These are phyloP conservation scores for Metschnikowia orientalis DNA, from an alignment of 805 yeast species.

Conservation along the genomic window DNA sequence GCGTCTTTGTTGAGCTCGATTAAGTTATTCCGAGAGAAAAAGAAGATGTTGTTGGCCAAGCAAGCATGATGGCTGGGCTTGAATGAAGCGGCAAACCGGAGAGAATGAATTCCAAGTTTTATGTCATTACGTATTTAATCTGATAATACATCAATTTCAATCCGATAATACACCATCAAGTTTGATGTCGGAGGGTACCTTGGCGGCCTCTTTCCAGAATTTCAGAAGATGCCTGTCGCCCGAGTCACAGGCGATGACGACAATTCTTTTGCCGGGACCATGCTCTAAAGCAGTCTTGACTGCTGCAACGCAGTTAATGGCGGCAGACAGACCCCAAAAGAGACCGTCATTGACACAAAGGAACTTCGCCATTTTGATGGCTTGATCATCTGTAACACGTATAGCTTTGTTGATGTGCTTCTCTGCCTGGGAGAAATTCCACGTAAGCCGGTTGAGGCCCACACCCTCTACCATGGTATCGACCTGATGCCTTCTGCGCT, in stretches of 20 bases:
- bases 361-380: slow-evolving; percentile 82
- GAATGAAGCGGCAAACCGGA: too few relatives aligned
- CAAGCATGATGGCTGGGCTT: too few relatives aligned
- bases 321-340: slow-evolving; percentile 91
- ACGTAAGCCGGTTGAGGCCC: slow-evolving; percentile 83
- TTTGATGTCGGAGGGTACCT: slow-evolving; percentile 25
- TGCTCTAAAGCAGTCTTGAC: slow-evolving; percentile 44
- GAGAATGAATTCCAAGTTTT: slow-evolving; percentile 8
- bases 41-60: slow-evolving; percentile 12
- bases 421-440: slow-evolving; percentile 73
- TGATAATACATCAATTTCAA: background rate
- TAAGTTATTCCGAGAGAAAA: slow-evolving; percentile 37
- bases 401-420: slow-evolving; percentile 69
- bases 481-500: slow-evolving; percentile 91
- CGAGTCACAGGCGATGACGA: slow-evolving; percentile 86
- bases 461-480: slow-evolving; percentile 94
- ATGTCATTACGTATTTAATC: background rate
- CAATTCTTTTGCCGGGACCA: slow-evolving; percentile 62
- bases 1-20: slow-evolving; percentile 36
- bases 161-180: slow-evolving; percentile 29
- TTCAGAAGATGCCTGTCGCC: slow-evolving; percentile 88
- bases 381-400: slow-evolving; percentile 74
- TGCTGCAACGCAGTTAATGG: slow-evolving; percentile 91
- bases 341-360: slow-evolving; percentile 80
- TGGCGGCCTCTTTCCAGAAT: slow-evolving; percentile 76